Percentiles rank a stretch among this genome's conserved stretches.
These are phyloP conservation scores for Rutstroemia sp. DNA, from an alignment of 2,329 filamentous ascomycete species.

Conservation along the genomic window DNA sequence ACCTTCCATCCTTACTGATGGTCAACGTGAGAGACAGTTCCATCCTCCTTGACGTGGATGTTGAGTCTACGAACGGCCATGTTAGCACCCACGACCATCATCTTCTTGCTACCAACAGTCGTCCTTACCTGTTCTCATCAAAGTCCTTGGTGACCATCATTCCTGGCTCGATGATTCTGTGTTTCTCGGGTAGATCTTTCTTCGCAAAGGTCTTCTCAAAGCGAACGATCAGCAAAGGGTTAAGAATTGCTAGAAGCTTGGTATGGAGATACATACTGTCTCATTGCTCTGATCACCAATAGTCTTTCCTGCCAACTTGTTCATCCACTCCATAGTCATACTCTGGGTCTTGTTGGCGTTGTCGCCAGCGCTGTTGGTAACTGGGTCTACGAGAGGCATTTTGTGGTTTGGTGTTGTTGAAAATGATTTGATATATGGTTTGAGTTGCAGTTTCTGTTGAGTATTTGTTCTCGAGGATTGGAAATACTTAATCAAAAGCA, in stretches of 20 bases:
- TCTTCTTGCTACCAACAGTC: too few species aligned
- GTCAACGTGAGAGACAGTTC: constrained; percentile 51
- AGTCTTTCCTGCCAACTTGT: constrained; percentile 58
- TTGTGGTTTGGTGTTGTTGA: constrained; percentile 29
- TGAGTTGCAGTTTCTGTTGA: not conserved
- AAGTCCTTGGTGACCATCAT: constrained; percentile 52
- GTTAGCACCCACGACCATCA: not conserved
- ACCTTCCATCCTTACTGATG: constrained; percentile 31
- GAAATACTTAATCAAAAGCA: too few species aligned
- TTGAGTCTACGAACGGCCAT: constrained; percentile 41
- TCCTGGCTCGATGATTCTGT: constrained; percentile 50
- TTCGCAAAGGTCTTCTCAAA: constrained; percentile 48
- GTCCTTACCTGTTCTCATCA: constrained; percentile 28
- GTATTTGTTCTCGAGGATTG: too few species aligned
- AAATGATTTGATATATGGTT: constrained; percentile 7
- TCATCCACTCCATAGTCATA: constrained; percentile 50
- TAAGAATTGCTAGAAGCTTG: not conserved
- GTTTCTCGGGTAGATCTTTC: constrained; percentile 48
- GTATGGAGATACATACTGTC: constrained; percentile 37
- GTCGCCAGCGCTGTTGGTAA: constrained; percentile 37
- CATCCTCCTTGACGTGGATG: constrained; percentile 51
- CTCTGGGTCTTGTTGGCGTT: constrained; percentile 8
- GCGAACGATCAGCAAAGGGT: not conserved
- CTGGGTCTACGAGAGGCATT: constrained; percentile 60
- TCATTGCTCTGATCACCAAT: constrained; percentile 46